Percentiles rank a stretch among this genome's conserved stretches.
Conservation (phyloP, 306 rosid species). For the Senna tora region DNA sequence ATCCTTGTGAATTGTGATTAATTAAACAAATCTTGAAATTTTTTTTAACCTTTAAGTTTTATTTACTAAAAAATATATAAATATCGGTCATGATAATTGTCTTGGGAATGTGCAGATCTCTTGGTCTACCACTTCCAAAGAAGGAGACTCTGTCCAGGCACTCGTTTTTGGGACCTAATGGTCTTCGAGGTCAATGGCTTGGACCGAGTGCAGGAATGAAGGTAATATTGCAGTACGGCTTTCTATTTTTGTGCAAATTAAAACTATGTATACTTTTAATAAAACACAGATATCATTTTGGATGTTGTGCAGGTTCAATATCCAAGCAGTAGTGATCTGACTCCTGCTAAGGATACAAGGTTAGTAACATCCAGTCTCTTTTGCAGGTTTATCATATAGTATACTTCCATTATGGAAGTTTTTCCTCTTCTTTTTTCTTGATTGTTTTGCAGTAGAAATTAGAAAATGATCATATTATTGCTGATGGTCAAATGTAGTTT, state of each 20-base stretch:
- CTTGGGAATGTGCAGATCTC: conserved; percentile 62
- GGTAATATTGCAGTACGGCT: conserved; percentile 49
- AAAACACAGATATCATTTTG: background rate
- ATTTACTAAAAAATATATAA: conserved; percentile 19
- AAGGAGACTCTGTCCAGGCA: conserved; percentile 96
- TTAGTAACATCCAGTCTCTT: conserved; percentile 39
- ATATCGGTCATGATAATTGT: conserved; percentile 25
- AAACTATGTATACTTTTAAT: conserved; percentile 27
- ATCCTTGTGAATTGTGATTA: conserved; percentile 29
- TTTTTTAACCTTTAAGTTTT: conserved; percentile 17
- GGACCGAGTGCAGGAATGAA: conserved; percentile 74
- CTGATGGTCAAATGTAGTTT: conserved; percentile 17
- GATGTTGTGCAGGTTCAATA: conserved; percentile 72
- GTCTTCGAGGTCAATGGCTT: conserved; percentile 90
- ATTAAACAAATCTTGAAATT: background rate
- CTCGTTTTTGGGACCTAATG: conserved; percentile 92
- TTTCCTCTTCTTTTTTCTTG: background rate
- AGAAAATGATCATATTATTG: conserved; percentile 12
- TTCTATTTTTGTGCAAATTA: conserved; percentile 23
- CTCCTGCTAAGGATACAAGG: conserved; percentile 58
- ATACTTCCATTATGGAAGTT: conserved; percentile 16
- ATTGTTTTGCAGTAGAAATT: conserved; percentile 31
- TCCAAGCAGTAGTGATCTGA: conserved; percentile 76
- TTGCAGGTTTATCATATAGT: conserved; percentile 8
- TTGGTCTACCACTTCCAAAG: conserved; percentile 68